Conservation (phyloP, 1,139 yeast genomes). For the Suhomyces bribrorum region DNA sequence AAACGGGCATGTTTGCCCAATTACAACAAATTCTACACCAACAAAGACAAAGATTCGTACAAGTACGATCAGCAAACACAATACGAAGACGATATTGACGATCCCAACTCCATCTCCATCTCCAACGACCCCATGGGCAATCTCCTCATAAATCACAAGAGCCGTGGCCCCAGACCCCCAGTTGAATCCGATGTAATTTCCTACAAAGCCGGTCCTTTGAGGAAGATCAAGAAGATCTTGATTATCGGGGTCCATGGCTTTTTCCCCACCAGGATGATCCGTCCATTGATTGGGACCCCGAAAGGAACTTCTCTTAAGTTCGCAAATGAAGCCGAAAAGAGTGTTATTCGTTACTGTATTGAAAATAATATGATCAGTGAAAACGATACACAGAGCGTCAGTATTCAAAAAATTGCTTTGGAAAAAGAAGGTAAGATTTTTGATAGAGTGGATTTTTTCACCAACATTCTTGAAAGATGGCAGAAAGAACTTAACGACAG, state of each 20-base stretch:
- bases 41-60: constrained; percentile 15
- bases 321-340: constrained; percentile 81
- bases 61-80: constrained; percentile 26
- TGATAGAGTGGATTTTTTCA: constrained; percentile 81
- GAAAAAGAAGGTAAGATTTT: constrained; percentile 92
- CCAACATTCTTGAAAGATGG: constrained; percentile 72
- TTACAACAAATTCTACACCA: constrained; percentile 35
- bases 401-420: constrained; percentile 85
- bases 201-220: constrained; percentile 34
- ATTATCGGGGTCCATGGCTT: constrained; percentile 96
- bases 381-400: constrained; percentile 45
- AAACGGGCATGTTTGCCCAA: constrained; percentile 49
- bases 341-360: constrained; percentile 71
- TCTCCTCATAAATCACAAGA: constrained; percentile 37
- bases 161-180: constrained; percentile 4
- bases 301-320: constrained; percentile 89
- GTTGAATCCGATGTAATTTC: constrained; percentile 30
- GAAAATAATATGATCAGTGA: constrained; percentile 49
- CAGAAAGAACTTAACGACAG: constrained; percentile 67
- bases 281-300: constrained; percentile 89
- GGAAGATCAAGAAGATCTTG: constrained; percentile 53
- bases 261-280: constrained; percentile 81
- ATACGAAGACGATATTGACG: constrained; percentile 31
- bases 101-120: constrained; percentile 39
- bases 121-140: constrained; percentile 50